Base-by-base conservation (phyloP, 2,329 filamentous ascomycete species). In the Fusarium incarnatum region DNA sequence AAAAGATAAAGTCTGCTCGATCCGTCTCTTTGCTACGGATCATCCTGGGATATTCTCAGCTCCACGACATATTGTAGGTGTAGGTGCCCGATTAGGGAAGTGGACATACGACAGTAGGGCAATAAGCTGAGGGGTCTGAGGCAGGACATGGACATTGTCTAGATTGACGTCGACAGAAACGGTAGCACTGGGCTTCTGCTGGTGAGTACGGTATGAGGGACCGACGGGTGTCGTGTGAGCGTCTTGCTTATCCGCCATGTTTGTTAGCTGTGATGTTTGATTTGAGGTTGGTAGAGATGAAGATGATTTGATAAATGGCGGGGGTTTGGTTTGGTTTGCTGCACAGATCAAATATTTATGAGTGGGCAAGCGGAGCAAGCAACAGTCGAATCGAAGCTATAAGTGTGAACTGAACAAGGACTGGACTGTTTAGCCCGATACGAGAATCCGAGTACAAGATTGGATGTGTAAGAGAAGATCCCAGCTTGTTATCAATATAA, bases 1-100 rank as follows among this genome's bases (percentile, higher is more conserved):
- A 97, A 83, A 99, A 99, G 78, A 99, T 98, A 80, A 99, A 99
- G 81, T 99, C 96, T 68, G 94, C 96, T 63, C 96, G 92, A 60
- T 91, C 89, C 8, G 96, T 99, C 73, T 91, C 88, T 80, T 92
- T 93, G 81, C 97, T 94, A 75, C 96, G 92, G 78, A 99, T 98
- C 88, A 98, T 98, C 68, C 95, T 98, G 76, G 76, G 69, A 61
- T n/a, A 49, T 42, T 56, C 64, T 78, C 61, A 77, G 75, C 48
- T 61, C 34, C 32, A 44, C 45, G 49, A 52, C 60, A 54, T 67
- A n/a, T 25, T 41, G 10, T 22, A 50, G 49, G 34, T 52, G 32
- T 40, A 42, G 65, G 66, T 41, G 68, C 56, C 60, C 34, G 45
- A 52, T 48, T 49, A 52, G 61, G 53, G 42, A 48, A 54, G 52